Base-by-base conservation (phyloP, 345 rosid species). In the Brassica nigra region DNA sequence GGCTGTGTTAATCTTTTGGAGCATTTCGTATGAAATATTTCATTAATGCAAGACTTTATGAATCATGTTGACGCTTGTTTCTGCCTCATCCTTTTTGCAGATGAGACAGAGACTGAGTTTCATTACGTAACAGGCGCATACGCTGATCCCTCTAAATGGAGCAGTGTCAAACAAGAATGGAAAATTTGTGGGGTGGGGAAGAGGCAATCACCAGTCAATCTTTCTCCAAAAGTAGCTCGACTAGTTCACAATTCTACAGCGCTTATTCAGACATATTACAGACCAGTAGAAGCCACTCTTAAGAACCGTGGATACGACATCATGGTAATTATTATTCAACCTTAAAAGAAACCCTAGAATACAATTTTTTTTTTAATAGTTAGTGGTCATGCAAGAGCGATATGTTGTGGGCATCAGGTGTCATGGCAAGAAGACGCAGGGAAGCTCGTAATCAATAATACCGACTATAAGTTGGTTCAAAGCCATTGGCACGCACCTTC, bases 401-500 rank as follows among this genome's bases (percentile, higher is more conserved):
- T 65, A 58, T 47, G 64, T 59, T 73, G 29, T 67, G 62, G 29
- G 57, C 57, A 31, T 79, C 69, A 79, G 82, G 76, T 80, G 44
- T 63, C 64, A 64, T 80, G 83, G 83, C 4, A 75, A 5, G 61
- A 11, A 0, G 39, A 70, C 16, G 79, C 83, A 70, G 83, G 98
- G 65, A 62, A 83, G 59, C 68, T 90, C n/a, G 76, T 49, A 20
- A 86, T 91, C 12, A 83, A 89, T 54, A 80, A 79, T 33, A 91
- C 91, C 6, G 12, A 34, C 30, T 91, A 87, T 76, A 73, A 80
- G 1, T 70, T 90, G 61, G 0, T 64, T 42, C 89, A 90, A 67
- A 82, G 86, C 30, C 95, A 91, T 27, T 91, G 97, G 97, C 98
- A 91, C 71, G 76, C 90, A 9, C 94, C 98, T 27, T 84, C 98